A percentile compares a stretch with the other conserved stretches of the same genome.
These are phyloP conservation scores for Neurospora sp. DNA, from an alignment of 495 filamentous ascomycete genomes.

Conservation along the genomic window DNA sequence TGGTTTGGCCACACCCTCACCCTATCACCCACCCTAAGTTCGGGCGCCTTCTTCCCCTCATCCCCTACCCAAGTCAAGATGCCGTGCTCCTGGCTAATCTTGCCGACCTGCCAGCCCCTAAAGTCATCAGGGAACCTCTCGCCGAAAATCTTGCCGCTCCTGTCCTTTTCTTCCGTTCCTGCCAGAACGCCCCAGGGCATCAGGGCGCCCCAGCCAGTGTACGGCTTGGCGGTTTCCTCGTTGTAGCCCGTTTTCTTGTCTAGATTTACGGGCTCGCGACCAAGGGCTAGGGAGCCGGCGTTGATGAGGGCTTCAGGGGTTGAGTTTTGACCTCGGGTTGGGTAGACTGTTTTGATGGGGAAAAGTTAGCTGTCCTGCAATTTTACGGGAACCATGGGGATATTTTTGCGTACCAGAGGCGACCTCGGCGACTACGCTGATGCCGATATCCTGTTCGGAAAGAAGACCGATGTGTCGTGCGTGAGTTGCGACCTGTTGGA, in stretches of 20 bases:
- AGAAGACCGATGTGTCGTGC: constrained; percentile 33
- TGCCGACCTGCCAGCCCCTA: constrained; percentile 50
- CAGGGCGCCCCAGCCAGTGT: constrained; percentile 65
- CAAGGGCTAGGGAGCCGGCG: constrained; percentile 62
- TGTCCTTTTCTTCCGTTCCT: constrained; percentile 9
- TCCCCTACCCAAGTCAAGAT: constrained; percentile 41
- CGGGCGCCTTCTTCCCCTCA: constrained; percentile 26
- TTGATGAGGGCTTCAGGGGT: constrained; percentile 60
- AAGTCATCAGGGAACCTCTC: constrained; percentile 28
- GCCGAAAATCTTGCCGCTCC: not conserved
- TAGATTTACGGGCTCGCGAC: constrained; percentile 44
- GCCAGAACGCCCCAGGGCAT: constrained; percentile 42
- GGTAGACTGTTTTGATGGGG: constrained; percentile 47
- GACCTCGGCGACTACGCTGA: constrained; percentile 65
- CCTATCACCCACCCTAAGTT: constrained; percentile 49
- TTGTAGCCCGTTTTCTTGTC: constrained; percentile 41
- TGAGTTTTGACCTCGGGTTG: constrained; percentile 36
- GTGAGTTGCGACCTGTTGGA: constrained; percentile 74
- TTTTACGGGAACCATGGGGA: not conserved
- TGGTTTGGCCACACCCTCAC: constrained; percentile 79
- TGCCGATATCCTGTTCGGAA: constrained; percentile 47
- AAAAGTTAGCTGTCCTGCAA: not conserved
- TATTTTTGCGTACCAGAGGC: constrained; percentile 11
- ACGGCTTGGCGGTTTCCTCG: constrained; percentile 30
- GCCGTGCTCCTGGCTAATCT: constrained; percentile 59